Evolutionary conservation across 1,284 basidiomycete genomes (phyloP).

Genomic region (Cryptococcus neoformans): DNA sequence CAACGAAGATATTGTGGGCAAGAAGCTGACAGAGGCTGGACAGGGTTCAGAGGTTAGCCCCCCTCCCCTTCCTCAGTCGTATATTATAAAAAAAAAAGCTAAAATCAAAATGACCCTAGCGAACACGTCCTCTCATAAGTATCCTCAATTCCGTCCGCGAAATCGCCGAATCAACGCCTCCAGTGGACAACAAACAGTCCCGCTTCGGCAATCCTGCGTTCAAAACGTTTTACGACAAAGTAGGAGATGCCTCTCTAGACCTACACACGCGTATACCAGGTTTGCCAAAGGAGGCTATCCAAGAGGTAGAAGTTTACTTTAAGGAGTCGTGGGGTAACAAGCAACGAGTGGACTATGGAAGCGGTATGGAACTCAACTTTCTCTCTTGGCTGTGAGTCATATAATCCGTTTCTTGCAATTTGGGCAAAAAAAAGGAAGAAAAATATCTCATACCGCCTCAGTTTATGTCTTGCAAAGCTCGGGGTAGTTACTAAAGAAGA

Average conservation of each 20-base stretch:
- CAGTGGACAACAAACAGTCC: conserved; percentile 85
- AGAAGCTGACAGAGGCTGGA: conserved; percentile 69
- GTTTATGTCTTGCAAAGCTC: conserved; percentile 76
- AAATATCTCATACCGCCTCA: conserved; percentile 37
- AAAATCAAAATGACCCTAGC: conserved; percentile 51
- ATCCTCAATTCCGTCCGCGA: conserved; percentile 67
- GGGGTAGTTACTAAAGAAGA: conserved; percentile 66
- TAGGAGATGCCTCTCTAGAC: conserved; percentile 53
- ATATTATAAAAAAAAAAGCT: neutral
- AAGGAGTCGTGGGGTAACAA: conserved; percentile 87
- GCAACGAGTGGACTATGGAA: conserved; percentile 94
- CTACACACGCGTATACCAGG: conserved; percentile 59
- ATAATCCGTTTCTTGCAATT: neutral
- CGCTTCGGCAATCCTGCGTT: conserved; percentile 98
- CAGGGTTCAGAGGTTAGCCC: conserved; percentile 56
- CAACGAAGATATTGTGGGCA: conserved; percentile 72
- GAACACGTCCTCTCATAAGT: conserved; percentile 59
- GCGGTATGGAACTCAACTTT: conserved; percentile 99
- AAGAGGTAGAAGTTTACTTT: conserved; percentile 77
- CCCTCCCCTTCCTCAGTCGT: no score
- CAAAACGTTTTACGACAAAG: conserved; percentile 80
- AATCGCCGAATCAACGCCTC: conserved; percentile 68
- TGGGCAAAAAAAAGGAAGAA: neutral
- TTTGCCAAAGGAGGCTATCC: conserved; percentile 58
- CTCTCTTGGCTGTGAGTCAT: conserved; percentile 85